Evolutionary conservation across 495 filamentous ascomycete genomes (phyloP), one percentile per base, ranked within the genome.

Genomic region (Neurospora sp.): DNA sequence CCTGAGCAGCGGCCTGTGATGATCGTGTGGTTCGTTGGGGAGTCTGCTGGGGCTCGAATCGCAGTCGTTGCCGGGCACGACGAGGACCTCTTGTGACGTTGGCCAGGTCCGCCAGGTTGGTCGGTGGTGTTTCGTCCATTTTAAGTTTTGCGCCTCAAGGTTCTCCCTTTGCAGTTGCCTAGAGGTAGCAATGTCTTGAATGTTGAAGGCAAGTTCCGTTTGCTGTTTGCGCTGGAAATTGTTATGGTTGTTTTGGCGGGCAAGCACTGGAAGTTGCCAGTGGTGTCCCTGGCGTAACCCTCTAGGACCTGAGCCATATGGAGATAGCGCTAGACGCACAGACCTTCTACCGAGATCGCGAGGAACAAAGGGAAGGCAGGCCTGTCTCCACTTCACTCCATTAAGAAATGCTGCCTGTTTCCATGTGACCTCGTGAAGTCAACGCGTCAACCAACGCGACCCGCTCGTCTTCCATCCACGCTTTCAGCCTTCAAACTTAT

Each of bases 21-120:
- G 54, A 27, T 62, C 54, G 54, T 4, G 54, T 62, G 11, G 54
- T 62, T 31, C 54, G 23, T 31, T 35, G 54, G 27, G 27, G 54
- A 2, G 54, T 62, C 23, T 62, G 54, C 54, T 62, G 54, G 23
- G 54, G 11, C 23, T 62, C 54, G 23, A 62, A 62, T 62, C 54
- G 54, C 54, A 62, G 54, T 62, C 54, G 54, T 62, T 62, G 54
- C 23, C 74, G 72, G n/a, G 72, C 73, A 41, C 76, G 76, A 31
- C 76, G 74, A 39, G 74, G 72, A 5, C 42, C 76, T 74, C 74
- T 70, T 10, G 31, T 18, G 16, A 69, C 31, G 23, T 72, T 42
- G 39, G 73, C 71, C 11, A 73, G 39, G 20, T 76, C 70, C 2
- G 70, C 35, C 72, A 76, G 27, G 27, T 27, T 35, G 27, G 11